Base-by-base conservation (phyloP, 2,329 filamentous ascomycete species). In the Gliomastix tumulicola region DNA sequence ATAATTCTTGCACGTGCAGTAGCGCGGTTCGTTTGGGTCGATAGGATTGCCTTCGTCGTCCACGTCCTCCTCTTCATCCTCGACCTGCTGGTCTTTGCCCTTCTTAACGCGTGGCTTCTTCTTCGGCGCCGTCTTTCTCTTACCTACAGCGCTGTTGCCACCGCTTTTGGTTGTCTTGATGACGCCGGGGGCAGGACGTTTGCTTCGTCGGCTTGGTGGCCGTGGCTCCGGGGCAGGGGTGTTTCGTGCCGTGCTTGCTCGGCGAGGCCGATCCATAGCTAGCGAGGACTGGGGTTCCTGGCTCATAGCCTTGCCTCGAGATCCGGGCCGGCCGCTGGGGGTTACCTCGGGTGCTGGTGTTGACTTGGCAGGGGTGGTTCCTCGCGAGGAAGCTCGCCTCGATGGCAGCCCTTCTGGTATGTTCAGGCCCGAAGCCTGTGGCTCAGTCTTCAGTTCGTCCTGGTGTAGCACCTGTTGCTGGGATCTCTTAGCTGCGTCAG, bases 1-100 rank as follows among this genome's bases (percentile, higher is more conserved):
- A 36, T 92, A 83, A 40, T 85, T 70, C 47, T 86, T 83, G 58
- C 86, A 92, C 37, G 82, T 58, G 53, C 86, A 92, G 57, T 92
- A 92, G 43, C 76, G 68, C 30, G 80, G 74, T 63, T 92, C 86
- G 38, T 87, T 65, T 0, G 84, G 81, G 51, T 88, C 84, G 50
- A 89, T 83, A 19, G 74, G 60, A 41, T 81, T 82, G 10, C 78
- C 78, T 43, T 83, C 78, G 48, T 83, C 79, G 44, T 82, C 78
- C 36, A 81, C 69, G 51, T 82, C 79, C 37, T 76, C 75, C 40
- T 66, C 62, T 38, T 68, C 68, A 45, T 57, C 56, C 43, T 62
- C 62, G 34, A 56, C 55, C 38, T 54, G 51, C 49, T 57, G 49
- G 36, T 64, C 60, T 60, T 68, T 65, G 27, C 66, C 65, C 53